phyloP scores from a whole-genome alignment of 2,329 filamentous ascomycete species.

The Ophiostoma australiae region DNA sequence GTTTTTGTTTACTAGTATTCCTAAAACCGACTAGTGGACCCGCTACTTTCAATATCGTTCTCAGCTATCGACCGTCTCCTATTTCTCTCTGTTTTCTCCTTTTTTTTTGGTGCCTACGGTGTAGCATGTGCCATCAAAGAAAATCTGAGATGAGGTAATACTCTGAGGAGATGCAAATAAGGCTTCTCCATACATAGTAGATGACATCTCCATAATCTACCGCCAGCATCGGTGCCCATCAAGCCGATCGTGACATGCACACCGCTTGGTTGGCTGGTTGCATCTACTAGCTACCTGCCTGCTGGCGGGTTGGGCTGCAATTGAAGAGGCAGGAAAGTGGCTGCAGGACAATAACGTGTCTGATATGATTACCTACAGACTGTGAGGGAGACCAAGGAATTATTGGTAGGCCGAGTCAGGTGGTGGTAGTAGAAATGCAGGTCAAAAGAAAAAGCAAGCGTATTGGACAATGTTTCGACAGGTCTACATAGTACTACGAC shows the following conservation, averaged over 20 bases:
- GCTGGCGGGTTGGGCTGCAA: conserved; percentile 21
- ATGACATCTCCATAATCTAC: not conserved
- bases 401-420: not conserved
- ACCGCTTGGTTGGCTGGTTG: conserved; percentile 8
- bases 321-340: conserved; percentile 16
- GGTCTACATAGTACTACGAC: not conserved
- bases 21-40: conserved; percentile 26
- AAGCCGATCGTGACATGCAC: not conserved
- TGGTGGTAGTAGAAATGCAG: not conserved
- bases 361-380: not conserved
- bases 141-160: not conserved
- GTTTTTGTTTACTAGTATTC: conserved; percentile 29
- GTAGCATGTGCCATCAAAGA: not conserved
- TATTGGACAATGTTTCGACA: not conserved
- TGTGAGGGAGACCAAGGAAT: not conserved
- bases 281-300: not conserved
- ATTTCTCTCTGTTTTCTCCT: not conserved
- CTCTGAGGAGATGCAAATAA: not conserved
- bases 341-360: not conserved
- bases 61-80: conserved; percentile 20
- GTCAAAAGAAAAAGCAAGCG: not conserved
- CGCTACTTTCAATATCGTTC: conserved; percentile 17
- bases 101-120: not conserved
- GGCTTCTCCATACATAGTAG: no score
- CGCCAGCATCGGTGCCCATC: not conserved